Evolutionary conservation across 2,329 filamentous ascomycete genomes (phyloP).

Genomic region (Cladophialophora immunda): DNA sequence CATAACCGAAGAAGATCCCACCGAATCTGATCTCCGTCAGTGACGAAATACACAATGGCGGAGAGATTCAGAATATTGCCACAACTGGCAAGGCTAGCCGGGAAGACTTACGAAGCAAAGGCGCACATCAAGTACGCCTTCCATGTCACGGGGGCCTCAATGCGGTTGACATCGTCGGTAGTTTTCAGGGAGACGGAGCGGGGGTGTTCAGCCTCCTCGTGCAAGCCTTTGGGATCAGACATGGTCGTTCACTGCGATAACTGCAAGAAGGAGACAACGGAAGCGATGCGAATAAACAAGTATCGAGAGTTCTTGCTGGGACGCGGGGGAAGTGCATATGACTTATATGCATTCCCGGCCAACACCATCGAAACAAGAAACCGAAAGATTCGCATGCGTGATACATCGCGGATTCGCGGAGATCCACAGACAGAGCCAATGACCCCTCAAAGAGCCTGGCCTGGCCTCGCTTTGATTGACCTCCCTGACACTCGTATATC

Average conservation of each 20-base stretch:
- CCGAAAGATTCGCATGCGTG: not conserved
- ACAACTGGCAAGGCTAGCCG: not conserved
- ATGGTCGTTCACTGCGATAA: not conserved
- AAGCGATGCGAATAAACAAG: not conserved
- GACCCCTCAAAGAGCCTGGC: not conserved
- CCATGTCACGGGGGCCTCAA: constrained; percentile 66
- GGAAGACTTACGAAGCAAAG: constrained; percentile 57
- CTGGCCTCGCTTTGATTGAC: not conserved
- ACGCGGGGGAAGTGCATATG: not conserved
- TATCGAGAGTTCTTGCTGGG: not conserved
- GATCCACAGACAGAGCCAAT: not conserved
- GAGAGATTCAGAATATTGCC: not conserved
- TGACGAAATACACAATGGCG: not conserved
- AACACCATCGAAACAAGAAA: constrained; percentile 10
- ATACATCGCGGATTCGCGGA: constrained; percentile 9
- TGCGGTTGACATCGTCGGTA: constrained; percentile 57
- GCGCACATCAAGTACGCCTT: constrained; percentile 69
- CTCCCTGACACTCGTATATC: not conserved
- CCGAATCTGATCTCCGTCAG: constrained; percentile 13
- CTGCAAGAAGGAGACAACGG: not conserved
- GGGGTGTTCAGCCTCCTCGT: constrained; percentile 3
- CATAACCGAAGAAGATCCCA: constrained; percentile 62
- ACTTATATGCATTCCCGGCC: constrained; percentile 15
- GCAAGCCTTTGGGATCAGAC: constrained; percentile 10
- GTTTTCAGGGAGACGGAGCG: constrained; percentile 27